Base-by-base conservation (phyloP, 805 yeast species). In the Ascoidea rubescens region DNA sequence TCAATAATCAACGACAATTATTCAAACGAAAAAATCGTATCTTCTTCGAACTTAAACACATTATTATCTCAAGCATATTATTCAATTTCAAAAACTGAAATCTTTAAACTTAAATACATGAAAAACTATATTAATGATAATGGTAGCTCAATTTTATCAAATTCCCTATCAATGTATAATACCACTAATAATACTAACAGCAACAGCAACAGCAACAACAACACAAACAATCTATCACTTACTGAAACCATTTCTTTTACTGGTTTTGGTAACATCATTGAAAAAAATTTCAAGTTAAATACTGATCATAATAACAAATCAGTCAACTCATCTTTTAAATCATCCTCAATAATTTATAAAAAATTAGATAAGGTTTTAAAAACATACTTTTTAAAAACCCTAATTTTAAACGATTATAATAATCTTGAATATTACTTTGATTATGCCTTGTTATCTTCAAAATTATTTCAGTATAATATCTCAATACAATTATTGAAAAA, bases 401-500 rank as follows among this genome's bases (percentile, higher is more conserved):
- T 37, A 37, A 37, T 37, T 37, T 37, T 37, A 37, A 37, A 37
- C 14, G 14, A 37, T 37, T 37, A 10, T 37, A 37, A 37, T 37
- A 10, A 8, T 10, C 8, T 37, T 10, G 14, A 8, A 37, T 10
- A 10, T 8, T 37, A 37, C 14, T 37, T 37, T 37, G 43, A 37
- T 37, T 37, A 37, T 37, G 8, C 14, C 14, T 37, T 37, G 14
- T 10, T 37, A 37, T 37, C 43, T 4, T 8, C 43, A 37, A 37
- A 37, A 37, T 14, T 37, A 10, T 37, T 37, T 4, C 43, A 37
- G 14, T 37, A 37, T 37, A 37, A 37, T 37, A 37, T 10, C 14
- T 37, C 43, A 10, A 37, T 37, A 37, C 31, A 8, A 5, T 14
- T 55, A 5, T 12, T 55, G 32, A 45, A 55, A 49, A 16, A 8